A percentile compares a stretch with the other conserved stretches of the same genome.
phyloP scores from a whole-genome alignment of 108 stramenopile genomes.

The Stephanodiscus minutulus region DNA sequence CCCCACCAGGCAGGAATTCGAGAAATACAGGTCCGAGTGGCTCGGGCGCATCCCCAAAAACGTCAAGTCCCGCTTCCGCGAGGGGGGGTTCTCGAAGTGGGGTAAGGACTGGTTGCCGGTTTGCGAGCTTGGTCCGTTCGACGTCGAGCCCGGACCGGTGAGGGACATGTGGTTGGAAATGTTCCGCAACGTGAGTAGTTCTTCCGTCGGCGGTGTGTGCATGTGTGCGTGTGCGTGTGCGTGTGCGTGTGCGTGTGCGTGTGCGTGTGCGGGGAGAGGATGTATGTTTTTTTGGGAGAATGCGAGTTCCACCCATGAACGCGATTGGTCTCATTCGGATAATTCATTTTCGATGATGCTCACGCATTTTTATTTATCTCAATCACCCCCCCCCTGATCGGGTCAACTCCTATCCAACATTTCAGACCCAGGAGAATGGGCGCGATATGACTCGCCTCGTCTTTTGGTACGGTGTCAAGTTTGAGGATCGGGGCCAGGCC shows the following conservation, averaged over 20 bases:
- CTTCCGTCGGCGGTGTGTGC: too few species aligned
- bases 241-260: too few species aligned
- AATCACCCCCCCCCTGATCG: conserved; percentile 1
- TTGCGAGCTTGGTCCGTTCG: conserved; percentile 72
- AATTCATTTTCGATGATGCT: conserved; percentile 11
- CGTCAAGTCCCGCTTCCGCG: conserved; percentile 59
- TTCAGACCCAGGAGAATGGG: conserved; percentile 46
- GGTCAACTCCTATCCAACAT: background rate
- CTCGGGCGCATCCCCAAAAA: conserved; percentile 51
- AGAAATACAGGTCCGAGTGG: conserved; percentile 39
- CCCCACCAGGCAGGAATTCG: conserved; percentile 50
- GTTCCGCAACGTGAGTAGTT: conserved; percentile 82
- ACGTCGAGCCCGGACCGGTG: conserved; percentile 65
- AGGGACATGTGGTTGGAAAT: conserved; percentile 72
- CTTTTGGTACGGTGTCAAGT: conserved; percentile 58
- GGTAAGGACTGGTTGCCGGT: conserved; percentile 60
- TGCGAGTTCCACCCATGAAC: too few species aligned
- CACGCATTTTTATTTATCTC: background rate
- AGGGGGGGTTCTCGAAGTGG: conserved; percentile 76
- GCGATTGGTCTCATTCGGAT: background rate
- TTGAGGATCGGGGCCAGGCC: conserved; percentile 44
- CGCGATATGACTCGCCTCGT: conserved; percentile 55
- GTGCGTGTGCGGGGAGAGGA: too few species aligned
- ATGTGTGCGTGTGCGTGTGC: too few species aligned
- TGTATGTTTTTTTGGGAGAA: too few species aligned